Percentiles rank a stretch among this genome's conserved stretches.
Conservation (phyloP, 208 protist genomes). For the Strigomonas oncopelti region DNA sequence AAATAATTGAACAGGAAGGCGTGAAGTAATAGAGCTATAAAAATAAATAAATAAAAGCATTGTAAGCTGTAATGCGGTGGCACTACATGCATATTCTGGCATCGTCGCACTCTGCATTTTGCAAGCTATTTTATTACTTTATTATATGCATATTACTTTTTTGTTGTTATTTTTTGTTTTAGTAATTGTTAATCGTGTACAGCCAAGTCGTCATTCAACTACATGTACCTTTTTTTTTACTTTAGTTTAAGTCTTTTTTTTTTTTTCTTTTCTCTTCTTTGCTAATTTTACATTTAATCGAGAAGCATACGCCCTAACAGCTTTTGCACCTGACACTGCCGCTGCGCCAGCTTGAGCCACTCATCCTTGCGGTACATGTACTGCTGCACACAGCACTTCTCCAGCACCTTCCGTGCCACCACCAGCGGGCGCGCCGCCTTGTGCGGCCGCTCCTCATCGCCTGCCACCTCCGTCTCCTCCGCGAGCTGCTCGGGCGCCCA, state of each 20-base stretch:
- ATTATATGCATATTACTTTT: too few relatives aligned
- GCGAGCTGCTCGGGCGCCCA: background rate
- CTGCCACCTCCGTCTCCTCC: background rate
- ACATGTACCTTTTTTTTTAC: slow-evolving; percentile 7
- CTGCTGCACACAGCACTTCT: slow-evolving; percentile 85
- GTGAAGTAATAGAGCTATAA: too few relatives aligned
- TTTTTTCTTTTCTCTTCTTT: background rate
- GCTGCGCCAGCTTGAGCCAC: slow-evolving; percentile 71
- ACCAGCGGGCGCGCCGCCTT: slow-evolving; percentile 10
- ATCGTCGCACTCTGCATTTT: too few relatives aligned
- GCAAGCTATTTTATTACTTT: background rate
- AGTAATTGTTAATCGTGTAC: background rate
- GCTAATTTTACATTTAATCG: slow-evolving; percentile 11
- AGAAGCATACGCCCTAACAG: slow-evolving; percentile 67
- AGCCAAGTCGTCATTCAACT: too few relatives aligned
- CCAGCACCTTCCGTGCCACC: slow-evolving; percentile 77
- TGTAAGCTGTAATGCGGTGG: too few relatives aligned
- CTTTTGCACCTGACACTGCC: slow-evolving; percentile 73
- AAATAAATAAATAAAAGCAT: too few relatives aligned
- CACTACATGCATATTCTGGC: too few relatives aligned
- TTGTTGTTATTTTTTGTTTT: background rate
- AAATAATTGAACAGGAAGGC: too few relatives aligned
- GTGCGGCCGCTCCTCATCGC: slow-evolving; percentile 4
- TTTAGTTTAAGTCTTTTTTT: background rate
- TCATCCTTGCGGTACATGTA: slow-evolving; percentile 83